These are phyloP conservation scores for Coemansia sp. DNA, from an alignment of 192 early-diverging fungal genomes.

Conservation along the genomic window DNA sequence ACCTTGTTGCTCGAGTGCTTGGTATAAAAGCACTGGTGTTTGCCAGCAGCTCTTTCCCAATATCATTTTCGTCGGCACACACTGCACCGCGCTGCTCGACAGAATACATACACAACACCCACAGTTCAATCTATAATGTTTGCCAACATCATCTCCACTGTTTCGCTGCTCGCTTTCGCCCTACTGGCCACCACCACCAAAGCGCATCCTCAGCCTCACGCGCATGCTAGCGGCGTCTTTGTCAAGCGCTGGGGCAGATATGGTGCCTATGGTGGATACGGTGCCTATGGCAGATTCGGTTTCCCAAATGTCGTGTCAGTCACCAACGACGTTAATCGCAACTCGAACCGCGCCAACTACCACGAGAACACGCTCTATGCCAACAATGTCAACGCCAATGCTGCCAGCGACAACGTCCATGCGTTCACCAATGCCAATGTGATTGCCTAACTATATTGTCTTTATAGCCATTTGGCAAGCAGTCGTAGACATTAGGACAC, in stretches of 20 bases:
- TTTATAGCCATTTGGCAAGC: no score
- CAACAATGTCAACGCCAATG: constrained; percentile 15
- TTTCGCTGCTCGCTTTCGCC: neutral
- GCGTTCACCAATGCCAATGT: constrained; percentile 71
- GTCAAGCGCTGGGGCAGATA: neutral
- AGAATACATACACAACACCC: neutral
- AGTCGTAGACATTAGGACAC: no score
- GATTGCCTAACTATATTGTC: constrained; percentile 63
- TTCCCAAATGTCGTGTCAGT: constrained; percentile 16
- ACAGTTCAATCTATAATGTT: neutral
- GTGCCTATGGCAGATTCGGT: constrained; percentile 1
- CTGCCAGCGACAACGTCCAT: constrained; percentile 45
- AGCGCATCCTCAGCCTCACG: neutral
- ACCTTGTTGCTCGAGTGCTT: neutral
- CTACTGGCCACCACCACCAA: neutral
- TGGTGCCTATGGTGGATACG: neutral
- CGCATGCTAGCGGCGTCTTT: neutral
- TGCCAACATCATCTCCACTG: neutral
- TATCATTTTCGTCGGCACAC: neutral
- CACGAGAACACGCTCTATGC: constrained; percentile 24
- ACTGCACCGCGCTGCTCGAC: neutral
- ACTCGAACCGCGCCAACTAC: constrained; percentile 19
- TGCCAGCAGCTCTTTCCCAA: neutral
- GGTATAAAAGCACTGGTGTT: neutral
- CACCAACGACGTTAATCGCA: constrained; percentile 18